Base-by-base conservation (phyloP, 768 basidiomycete species). In the Artomyces pyxidatus region DNA sequence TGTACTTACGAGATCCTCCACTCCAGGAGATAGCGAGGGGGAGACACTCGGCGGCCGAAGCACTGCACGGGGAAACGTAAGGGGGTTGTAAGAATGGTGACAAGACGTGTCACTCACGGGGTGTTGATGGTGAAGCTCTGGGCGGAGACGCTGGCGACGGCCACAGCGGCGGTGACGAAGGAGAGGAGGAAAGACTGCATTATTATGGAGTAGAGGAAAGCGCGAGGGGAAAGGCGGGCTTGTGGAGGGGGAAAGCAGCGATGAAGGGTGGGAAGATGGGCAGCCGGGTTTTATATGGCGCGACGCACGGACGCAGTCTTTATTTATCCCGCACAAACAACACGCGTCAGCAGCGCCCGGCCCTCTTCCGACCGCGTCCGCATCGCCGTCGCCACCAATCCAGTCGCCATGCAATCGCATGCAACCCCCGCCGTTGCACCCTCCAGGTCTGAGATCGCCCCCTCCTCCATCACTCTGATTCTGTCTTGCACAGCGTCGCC, bases 91-190 rank as follows among this genome's bases (percentile, higher is more conserved):
- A 28, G 3, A 32, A 29, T 23, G 21, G 35, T 12, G 14, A 45
- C 14, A 3, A 16, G 21, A 29, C 42, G 29, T 30, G 27, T 22
- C 51, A 74, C 85, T 60, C 56, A 88, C 86, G 87, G 87, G 30
- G 87, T 90, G 62, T 85, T 81, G 62, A 88, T 69, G 1, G 56
- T 66, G 55, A 80, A 59, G 26, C 53, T 52, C 59, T 79, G 78
- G 16, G 75, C 81, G 22, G 70, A 37, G 42, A 64, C 78, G 27
- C 64, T 63, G 43, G 65, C 62, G 40, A 66, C 68, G 54, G 74
- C 61, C 55, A 78, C 64, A 37, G 66, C 66, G 53, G 69, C 59
- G 50, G 70, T 59, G 44, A 68, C 57, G 57, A 77, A 48, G 47
- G 71, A 59, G 42, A 69, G 58, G 49, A 67, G 9, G 47, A 52